These are phyloP conservation scores for Cryptosporidium ryanae DNA, from an alignment of 169 alveolate genomes.

Conservation along the genomic window DNA sequence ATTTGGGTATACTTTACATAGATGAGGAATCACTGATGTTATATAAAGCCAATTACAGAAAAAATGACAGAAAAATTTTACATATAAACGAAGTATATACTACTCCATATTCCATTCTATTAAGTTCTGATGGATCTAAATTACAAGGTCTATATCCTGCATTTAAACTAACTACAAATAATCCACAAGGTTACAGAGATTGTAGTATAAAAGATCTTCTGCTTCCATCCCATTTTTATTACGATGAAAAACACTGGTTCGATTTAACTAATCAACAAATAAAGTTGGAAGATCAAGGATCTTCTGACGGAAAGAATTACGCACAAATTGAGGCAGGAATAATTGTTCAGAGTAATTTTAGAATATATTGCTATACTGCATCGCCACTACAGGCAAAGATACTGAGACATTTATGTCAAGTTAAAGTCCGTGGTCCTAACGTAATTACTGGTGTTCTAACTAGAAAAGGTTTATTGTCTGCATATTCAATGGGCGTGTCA, in stretches of 20 bases:
- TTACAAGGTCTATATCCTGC: constrained; percentile 51
- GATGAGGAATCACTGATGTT: constrained; percentile 2
- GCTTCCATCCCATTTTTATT: constrained; percentile 66
- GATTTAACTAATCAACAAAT: background rate
- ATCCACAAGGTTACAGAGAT: background rate
- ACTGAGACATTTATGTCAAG: constrained; percentile 87
- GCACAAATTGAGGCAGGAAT: constrained; percentile 82
- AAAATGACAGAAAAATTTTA: background rate
- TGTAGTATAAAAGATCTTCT: constrained; percentile 24
- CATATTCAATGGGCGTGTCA: constrained; percentile 87
- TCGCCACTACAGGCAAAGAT: constrained; percentile 86
- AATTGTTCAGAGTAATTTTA: constrained; percentile 89
- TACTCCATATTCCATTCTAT: constrained; percentile 53
- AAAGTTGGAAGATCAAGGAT: background rate
- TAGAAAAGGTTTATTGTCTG: constrained; percentile 85
- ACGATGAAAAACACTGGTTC: constrained; percentile 27
- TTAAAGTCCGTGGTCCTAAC: constrained; percentile 88
- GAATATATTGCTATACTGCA: constrained; percentile 89
- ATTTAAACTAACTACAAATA: background rate
- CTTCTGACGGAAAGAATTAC: background rate
- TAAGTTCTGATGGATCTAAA: constrained; percentile 33
- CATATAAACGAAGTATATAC: constrained; percentile 15
- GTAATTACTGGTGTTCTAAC: constrained; percentile 88
- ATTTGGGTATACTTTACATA: constrained; percentile 42
- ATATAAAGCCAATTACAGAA: background rate